Base-by-base conservation (phyloP, 1,284 basidiomycete genomes). In the Naganishia liquefaciens region DNA sequence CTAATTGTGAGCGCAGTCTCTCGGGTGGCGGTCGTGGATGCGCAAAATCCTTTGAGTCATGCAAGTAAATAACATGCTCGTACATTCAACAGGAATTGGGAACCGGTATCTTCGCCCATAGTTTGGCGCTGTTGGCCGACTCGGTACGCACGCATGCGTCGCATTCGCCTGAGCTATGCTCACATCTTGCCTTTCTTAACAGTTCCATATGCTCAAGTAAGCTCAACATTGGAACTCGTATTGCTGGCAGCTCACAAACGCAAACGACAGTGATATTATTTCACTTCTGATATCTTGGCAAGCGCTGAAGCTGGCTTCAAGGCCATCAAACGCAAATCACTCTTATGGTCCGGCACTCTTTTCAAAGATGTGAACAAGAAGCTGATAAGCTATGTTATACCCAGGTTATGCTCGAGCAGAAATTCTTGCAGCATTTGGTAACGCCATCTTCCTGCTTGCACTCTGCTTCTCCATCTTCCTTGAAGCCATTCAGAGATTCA, bases 391-490 rank as follows among this genome's bases (percentile, higher is more conserved):
- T 75, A n/a, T 79, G 78, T 70, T 76, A 75, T 23, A 98, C 94
- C 93, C 95, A 99, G 79, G 57, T 25, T 60, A 60, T 33, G 57
- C 57, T 37, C 85, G 96, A 64, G 96, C 96, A n/a, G 96, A 99
- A 76, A 96, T 99, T 68, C 85, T 99, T 9, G 93, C 93, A 33
- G 92, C 93, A 0, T 84, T 99, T 52, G 82, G 98, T 74, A 99
- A 99, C 74, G 95, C 96, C 55, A 94, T 98, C 62, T 98, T 98
- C 81, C 85, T 99, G 3, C 81, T 93, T 54, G 95, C 96, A 0
- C 85, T 99, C 0, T 99, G 95, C 81, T 93, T 97, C 79, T 92
- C 93, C 19, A 97, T 99, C 74, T 89, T 86, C 60, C 82, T 99
- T 74, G 95, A 99, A 78, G 95, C 96, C 6, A 80, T 99, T 52